Evolutionary conservation across 2,329 filamentous ascomycete genomes (phyloP).

Genomic region (Colletotrichum tabaci): DNA sequence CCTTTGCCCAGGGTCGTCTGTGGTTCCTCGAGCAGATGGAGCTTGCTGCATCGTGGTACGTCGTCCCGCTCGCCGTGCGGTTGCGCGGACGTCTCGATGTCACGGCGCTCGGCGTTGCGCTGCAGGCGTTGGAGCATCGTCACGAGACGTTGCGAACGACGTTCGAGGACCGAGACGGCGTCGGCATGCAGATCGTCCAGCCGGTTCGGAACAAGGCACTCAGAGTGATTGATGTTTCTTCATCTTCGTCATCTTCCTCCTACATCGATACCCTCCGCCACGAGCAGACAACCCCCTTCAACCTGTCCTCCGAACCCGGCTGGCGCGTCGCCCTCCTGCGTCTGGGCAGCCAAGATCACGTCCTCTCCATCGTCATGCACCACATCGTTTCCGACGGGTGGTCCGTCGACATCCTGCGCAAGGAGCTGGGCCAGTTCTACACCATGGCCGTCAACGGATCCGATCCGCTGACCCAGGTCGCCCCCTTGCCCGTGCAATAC

Average conservation of each 20-base stretch:
- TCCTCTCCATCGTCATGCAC: constrained; percentile 19
- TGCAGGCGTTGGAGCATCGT: constrained; percentile 42
- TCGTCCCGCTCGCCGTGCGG: constrained; percentile 39
- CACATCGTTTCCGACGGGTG: constrained; percentile 29
- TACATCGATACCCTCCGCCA: neutral
- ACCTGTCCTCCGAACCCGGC: neutral
- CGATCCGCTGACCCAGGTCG: neutral
- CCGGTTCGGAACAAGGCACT: constrained; percentile 5
- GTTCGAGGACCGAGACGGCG: constrained; percentile 26
- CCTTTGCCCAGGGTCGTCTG: constrained; percentile 45
- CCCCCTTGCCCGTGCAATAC: constrained; percentile 2
- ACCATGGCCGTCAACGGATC: neutral
- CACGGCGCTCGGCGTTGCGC: constrained; percentile 32
- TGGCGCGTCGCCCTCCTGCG: constrained; percentile 26
- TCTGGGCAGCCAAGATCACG: constrained; percentile 5
- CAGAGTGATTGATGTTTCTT: neutral
- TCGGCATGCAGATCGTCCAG: constrained; percentile 19
- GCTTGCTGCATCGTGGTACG: constrained; percentile 41
- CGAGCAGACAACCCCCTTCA: neutral
- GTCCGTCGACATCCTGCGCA: neutral
- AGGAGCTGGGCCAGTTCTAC: neutral
- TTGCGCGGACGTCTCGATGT: constrained; percentile 39
- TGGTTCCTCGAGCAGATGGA: constrained; percentile 46
- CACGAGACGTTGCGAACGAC: constrained; percentile 45
- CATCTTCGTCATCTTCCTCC: no score